Evolutionary conservation across 148 eudicot genomes (phyloP), one percentile per base, ranked within the genome.

Genomic region (Rheum nobile): DNA sequence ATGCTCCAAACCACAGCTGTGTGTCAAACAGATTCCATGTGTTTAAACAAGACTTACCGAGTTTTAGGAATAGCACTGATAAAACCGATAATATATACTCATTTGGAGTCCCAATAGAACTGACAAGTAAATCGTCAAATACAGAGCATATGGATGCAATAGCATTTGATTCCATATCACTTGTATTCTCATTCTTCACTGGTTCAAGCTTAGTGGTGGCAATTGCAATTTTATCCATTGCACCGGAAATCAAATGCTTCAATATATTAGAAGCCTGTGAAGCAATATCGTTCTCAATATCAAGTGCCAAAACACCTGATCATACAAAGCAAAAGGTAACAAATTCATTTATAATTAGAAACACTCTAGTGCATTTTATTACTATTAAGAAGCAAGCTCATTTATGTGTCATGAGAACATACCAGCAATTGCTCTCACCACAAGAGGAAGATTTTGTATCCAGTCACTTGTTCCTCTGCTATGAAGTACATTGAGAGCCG

Each of bases 41-140:
- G 29, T 55, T 55, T 55, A 55, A 55, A 55, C 21, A 65, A 32
- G 10, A 77, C 96, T 54, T 83, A 92, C 97, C 97, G 76, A 93
- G 91, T 79, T 91, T 83, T n/a, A 83, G 82, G 79, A 91, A 91
- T 74, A 91, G 74, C 79, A 78, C 82, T 67, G 95, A 88, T 52
- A 93, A 72, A 47, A 86, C 91, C 9, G 82, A 82, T 39, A 89
- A 78, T 21, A 72, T 75, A 79, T 91, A 85, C 82, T 82, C 86
- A 78, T 83, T 88, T 59, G 91, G 89, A 78, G 84, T 75, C 72
- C 78, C 83, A 67, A 44, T 71, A 74, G 68, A 75, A 50, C 79
- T 69, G 55, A 73, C 81, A 38, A 91, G 84, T 80, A 83, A 61
- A 46, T 80, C 83, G 75, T 83, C 77, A 77, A 89, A 79, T 59